phyloP scores from a whole-genome alignment of 495 filamentous ascomycete species.

The Gamarada debralockiae region DNA sequence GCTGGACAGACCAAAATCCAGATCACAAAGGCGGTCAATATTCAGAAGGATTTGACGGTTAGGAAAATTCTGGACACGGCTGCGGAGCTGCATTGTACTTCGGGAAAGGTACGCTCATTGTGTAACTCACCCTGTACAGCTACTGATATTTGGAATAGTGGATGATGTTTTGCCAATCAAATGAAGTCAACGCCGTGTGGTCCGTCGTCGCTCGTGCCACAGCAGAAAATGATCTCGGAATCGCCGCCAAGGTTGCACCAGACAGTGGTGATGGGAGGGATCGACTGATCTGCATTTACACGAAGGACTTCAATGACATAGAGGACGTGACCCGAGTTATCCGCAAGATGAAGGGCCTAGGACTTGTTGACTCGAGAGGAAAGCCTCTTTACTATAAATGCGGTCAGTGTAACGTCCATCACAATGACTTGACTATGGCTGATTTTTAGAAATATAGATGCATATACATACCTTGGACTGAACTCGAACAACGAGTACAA shows the following conservation, averaged over 20 bases:
- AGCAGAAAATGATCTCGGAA: constrained; percentile 59
- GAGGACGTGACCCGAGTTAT: constrained; percentile 67
- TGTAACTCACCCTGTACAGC: neutral
- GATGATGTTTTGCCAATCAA: constrained; percentile 69
- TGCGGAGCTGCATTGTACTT: constrained; percentile 44
- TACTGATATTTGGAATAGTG: constrained; percentile 40
- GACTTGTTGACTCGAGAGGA: constrained; percentile 44
- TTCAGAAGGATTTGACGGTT: constrained; percentile 15
- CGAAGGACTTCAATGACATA: constrained; percentile 63
- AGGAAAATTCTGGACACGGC: constrained; percentile 54
- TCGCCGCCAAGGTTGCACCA: constrained; percentile 66
- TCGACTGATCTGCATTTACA: constrained; percentile 73
- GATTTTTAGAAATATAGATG: constrained; percentile 44
- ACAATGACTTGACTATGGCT: no score
- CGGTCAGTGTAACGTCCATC: constrained; percentile 32
- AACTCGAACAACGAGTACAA: constrained; percentile 62
- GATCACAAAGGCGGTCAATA: constrained; percentile 15
- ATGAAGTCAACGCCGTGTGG: constrained; percentile 63
- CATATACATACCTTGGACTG: constrained; percentile 69
- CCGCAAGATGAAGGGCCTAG: constrained; percentile 52
- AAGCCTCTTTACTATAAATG: constrained; percentile 68
- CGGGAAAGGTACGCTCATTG: constrained; percentile 50
- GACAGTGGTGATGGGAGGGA: constrained; percentile 31
- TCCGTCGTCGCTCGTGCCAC: constrained; percentile 57
- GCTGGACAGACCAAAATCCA: constrained; percentile 1